Evolutionary conservation across 148 eudicot species (phyloP).

Genomic region (Camellia lanceoleosa): DNA sequence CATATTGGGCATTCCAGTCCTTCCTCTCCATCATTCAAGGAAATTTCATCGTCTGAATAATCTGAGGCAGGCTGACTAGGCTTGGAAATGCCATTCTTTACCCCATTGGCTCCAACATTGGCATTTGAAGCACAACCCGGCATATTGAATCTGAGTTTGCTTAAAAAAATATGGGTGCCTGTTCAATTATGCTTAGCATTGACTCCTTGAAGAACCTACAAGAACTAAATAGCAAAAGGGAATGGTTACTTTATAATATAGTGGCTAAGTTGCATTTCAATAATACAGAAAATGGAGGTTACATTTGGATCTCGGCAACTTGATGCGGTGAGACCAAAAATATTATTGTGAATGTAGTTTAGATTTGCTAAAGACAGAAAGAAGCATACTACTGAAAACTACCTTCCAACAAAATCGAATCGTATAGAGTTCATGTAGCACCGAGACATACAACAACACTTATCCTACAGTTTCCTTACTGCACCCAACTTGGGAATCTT

Average conservation of each 20-base stretch:
- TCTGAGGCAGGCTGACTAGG: constrained; percentile 32
- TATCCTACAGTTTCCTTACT: background rate
- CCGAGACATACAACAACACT: background rate
- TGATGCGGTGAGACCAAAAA: background rate
- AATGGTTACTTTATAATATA: too few species aligned
- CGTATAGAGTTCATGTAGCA: background rate
- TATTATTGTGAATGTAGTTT: background rate
- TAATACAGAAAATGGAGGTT: background rate
- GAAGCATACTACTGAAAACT: background rate
- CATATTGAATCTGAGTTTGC: constrained; percentile 22
- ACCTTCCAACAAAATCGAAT: background rate
- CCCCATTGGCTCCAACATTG: constrained; percentile 28
- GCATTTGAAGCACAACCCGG: constrained; percentile 49
- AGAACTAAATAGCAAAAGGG: background rate
- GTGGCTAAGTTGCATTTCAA: background rate
- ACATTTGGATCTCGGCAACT: background rate
- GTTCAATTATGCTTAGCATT: background rate
- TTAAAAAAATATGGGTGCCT: background rate
- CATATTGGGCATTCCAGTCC: constrained; percentile 63
- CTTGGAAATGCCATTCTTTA: constrained; percentile 23
- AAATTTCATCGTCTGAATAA: constrained; percentile 57
- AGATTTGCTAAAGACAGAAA: background rate
- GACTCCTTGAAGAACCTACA: background rate
- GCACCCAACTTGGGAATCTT: background rate
- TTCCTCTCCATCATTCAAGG: constrained; percentile 45